A percentile compares a stretch with the other conserved stretches of the same genome.
Conservation (phyloP, 2,329 filamentous ascomycete species). For the Curvularia eragrostidis region DNA sequence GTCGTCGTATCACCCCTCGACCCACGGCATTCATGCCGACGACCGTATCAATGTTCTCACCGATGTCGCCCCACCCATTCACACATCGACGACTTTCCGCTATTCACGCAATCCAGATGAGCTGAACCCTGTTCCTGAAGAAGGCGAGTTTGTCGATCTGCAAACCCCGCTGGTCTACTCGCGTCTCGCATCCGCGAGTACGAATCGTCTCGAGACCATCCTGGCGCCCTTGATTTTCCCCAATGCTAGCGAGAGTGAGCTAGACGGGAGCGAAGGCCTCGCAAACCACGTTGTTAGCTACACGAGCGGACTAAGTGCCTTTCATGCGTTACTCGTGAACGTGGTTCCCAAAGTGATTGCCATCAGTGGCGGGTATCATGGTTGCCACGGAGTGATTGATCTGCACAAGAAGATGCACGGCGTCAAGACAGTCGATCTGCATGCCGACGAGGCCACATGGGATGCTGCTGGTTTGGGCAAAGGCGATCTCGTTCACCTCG, state of each 20-base stretch:
- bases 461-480: conserved; percentile 68
- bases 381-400: conserved; percentile 83
- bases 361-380: conserved; percentile 88
- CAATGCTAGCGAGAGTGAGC: conserved; percentile 34
- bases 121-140: conserved; percentile 58
- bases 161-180: conserved; percentile 71
- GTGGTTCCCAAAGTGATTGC: conserved; percentile 83
- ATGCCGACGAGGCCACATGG: conserved; percentile 60
- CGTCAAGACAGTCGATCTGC: conserved; percentile 73
- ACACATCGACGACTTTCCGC: conserved; percentile 90
- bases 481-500: conserved; percentile 88
- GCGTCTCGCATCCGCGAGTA: conserved; percentile 77
- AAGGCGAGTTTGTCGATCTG: conserved; percentile 51
- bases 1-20: conserved; percentile 61
- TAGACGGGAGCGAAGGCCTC: conserved; percentile 20
- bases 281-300: conserved; percentile 72
- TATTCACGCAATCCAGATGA: conserved; percentile 75
- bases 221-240: conserved; percentile 74
- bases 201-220: conserved; percentile 82
- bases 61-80: conserved; percentile 87
- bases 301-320: conserved; percentile 82
- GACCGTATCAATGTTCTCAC: conserved; percentile 74
- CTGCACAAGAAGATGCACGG: conserved; percentile 78
- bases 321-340: conserved; percentile 85
- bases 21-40: conserved; percentile 81